Conservation (phyloP, 176 grass and related monocot genomes). For the Areca catechu region DNA sequence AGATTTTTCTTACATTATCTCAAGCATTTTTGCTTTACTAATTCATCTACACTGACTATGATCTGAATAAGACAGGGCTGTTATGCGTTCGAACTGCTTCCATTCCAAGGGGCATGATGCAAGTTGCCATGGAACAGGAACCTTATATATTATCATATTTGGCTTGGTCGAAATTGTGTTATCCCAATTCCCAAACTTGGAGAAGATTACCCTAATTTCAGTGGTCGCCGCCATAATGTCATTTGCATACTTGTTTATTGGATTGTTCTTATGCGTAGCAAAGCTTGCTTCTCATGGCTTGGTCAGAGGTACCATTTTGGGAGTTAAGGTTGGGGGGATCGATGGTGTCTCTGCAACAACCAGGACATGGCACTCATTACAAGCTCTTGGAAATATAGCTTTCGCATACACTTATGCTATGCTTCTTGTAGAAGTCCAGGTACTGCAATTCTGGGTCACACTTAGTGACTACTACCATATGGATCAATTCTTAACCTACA, state of each 20-base stretch:
- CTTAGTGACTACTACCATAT: too few species aligned
- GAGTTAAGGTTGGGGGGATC: slow-evolving; percentile 45
- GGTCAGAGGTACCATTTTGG: slow-evolving; percentile 49
- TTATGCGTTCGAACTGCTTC: slow-evolving; percentile 58
- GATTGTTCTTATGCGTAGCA: slow-evolving; percentile 37
- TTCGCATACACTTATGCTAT: slow-evolving; percentile 94
- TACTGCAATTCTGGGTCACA: background rate
- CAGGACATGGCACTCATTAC: slow-evolving; percentile 58
- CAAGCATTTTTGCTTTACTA: too few species aligned
- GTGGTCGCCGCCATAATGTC: slow-evolving; percentile 77
- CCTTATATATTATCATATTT: slow-evolving; percentile 79
- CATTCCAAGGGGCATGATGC: slow-evolving; percentile 44
- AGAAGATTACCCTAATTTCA: slow-evolving; percentile 75
- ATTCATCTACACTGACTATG: too few species aligned
- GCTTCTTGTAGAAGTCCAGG: slow-evolving; percentile 97
- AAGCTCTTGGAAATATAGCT: slow-evolving; percentile 85
- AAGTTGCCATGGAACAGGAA: slow-evolving; percentile 58
- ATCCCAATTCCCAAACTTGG: slow-evolving; percentile 77
- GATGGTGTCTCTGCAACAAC: slow-evolving; percentile 50
- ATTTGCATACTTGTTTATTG: slow-evolving; percentile 68
- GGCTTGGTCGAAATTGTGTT: slow-evolving; percentile 60
- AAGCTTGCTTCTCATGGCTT: slow-evolving; percentile 56
- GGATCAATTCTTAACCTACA: too few species aligned
- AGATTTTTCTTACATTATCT: too few species aligned
- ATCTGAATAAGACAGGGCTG: slow-evolving; percentile 33